Percentiles rank a stretch among this genome's conserved stretches.
These are phyloP conservation scores for Podospora appendiculata DNA, from an alignment of 495 filamentous ascomycete genomes.

Conservation along the genomic window DNA sequence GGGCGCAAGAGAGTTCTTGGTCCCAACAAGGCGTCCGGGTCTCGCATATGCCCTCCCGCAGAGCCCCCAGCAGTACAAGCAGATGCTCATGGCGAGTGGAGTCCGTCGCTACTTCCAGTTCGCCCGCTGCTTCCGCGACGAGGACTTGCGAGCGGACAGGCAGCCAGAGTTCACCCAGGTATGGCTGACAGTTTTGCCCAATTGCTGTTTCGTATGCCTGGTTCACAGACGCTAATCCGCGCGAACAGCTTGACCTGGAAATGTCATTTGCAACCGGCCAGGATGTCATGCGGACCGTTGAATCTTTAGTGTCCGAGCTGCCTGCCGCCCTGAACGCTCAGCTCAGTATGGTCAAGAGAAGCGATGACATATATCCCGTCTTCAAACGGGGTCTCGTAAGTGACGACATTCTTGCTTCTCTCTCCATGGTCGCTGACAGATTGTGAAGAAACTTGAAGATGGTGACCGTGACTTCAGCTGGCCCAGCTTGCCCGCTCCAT, in stretches of 20 bases:
- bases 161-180: slow-evolving; percentile 97
- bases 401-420: too few relatives aligned
- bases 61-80: slow-evolving; percentile 97
- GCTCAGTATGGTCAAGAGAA: slow-evolving; percentile 8
- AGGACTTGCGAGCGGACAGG: slow-evolving; percentile 85
- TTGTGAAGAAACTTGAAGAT: background rate
- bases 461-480: slow-evolving; percentile 2
- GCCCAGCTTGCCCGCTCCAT: slow-evolving; percentile 7
- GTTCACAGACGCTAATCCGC: slow-evolving; percentile 6
- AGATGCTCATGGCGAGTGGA: slow-evolving; percentile 91
- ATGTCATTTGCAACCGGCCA: slow-evolving; percentile 73
- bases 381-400: slow-evolving; percentile 6
- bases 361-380: slow-evolving; percentile 19
- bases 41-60: slow-evolving; percentile 87
- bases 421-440: too few relatives aligned
- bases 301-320: slow-evolving; percentile 53
- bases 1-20: slow-evolving; percentile 91
- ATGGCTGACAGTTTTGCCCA: too few relatives aligned
- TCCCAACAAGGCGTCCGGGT: slow-evolving; percentile 68
- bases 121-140: slow-evolving; percentile 91
- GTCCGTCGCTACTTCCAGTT: slow-evolving; percentile 81
- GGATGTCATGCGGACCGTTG: slow-evolving; percentile 65
- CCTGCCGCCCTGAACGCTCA: slow-evolving; percentile 42
- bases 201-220: background rate
- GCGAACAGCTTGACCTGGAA: slow-evolving; percentile 73